Evolutionary conservation across 1,284 basidiomycete species (phyloP), one percentile per base, ranked within the genome.

Genomic region (Pascua sp.): DNA sequence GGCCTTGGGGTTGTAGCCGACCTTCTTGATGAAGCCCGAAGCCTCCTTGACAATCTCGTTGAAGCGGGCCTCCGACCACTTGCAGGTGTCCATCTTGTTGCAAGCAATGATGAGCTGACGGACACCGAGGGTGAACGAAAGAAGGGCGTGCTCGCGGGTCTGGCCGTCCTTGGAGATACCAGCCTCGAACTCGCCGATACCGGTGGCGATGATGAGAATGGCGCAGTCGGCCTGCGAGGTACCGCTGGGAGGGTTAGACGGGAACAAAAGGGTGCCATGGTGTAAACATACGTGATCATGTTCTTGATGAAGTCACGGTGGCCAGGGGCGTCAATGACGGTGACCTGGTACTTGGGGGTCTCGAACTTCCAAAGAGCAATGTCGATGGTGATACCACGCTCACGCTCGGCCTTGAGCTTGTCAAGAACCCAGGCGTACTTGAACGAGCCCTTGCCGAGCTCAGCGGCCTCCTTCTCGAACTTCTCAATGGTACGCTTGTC

Each of bases 271-370:
- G 9, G 18, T 17, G n/a, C 15, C 17, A 41, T 10, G 8, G 18
- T n/a, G 12, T 11, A 8, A 8, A 10, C 38, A 5, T 18, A n/a
- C 65, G 93, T 98, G 79, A 98, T 98, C 93, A 98, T 97, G 91
- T 97, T 98, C 86, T 99, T 99, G 87, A 99, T 99, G 84, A 99
- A 99, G 80, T 99, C 96, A 88, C 95, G 93, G 83, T 98, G 96
- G 79, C 95, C 96, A 56, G 95, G 96, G 80, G 95, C 96, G 80
- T 97, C 94, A 51, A 69, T 68, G 78, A 90, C 88, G 57, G 89
- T 91, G 70, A 91, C 88, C 80, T 86, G 84, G 61, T 62, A 95
- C 79, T 87, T 91, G 77, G 92, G 91, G 68, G 92, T 96, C 84
- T 97, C 93, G 86, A 96, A 97, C 82, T 96, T 97, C 92, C 92